Evolutionary conservation across 2,329 filamentous ascomycete genomes (phyloP).

Genomic region (Lojkania enalia): DNA sequence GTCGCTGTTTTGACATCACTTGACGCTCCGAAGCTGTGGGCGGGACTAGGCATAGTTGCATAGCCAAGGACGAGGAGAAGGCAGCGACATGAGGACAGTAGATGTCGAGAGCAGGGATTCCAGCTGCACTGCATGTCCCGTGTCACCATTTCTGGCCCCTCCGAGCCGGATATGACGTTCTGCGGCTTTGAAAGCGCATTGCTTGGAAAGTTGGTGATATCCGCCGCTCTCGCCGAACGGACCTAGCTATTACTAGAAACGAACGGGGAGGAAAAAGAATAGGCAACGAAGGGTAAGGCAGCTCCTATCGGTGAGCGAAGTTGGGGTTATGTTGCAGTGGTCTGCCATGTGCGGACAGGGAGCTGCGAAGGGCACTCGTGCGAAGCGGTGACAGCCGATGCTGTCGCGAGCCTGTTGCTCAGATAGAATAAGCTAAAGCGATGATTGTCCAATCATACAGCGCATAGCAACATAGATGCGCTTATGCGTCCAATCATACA

Average conservation of each 20-base stretch:
- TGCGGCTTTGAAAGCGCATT: constrained; percentile 3
- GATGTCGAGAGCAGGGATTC: constrained; percentile 7
- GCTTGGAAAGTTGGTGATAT: constrained; percentile 11
- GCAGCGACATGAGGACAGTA: constrained; percentile 3
- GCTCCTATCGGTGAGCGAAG: constrained; percentile 18
- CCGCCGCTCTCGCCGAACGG: too few relatives aligned
- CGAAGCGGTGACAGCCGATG: constrained; percentile 11
- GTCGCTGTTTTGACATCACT: constrained; percentile 15
- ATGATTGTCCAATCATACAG: too few relatives aligned
- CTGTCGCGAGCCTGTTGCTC: too few relatives aligned
- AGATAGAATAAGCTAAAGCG: too few relatives aligned
- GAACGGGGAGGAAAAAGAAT: background rate
- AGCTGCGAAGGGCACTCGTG: constrained; percentile 1
- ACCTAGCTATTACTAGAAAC: too few relatives aligned
- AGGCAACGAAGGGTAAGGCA: constrained; percentile 8
- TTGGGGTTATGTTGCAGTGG: constrained; percentile 4
- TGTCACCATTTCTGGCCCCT: constrained; percentile 13
- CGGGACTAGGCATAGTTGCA: constrained; percentile 8
- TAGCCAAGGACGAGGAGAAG: constrained; percentile 9
- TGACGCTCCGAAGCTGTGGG: background rate
- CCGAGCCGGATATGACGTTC: constrained; percentile 7
- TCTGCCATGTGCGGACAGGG: constrained; percentile 4
- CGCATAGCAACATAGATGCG: too few relatives aligned
- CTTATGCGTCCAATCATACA: too few relatives aligned
- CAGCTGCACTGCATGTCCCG: constrained; percentile 15